A percentile compares a stretch with the other conserved stretches of the same genome.
phyloP scores from a whole-genome alignment of 768 basidiomycete genomes.

The Mycena leptocephala region DNA sequence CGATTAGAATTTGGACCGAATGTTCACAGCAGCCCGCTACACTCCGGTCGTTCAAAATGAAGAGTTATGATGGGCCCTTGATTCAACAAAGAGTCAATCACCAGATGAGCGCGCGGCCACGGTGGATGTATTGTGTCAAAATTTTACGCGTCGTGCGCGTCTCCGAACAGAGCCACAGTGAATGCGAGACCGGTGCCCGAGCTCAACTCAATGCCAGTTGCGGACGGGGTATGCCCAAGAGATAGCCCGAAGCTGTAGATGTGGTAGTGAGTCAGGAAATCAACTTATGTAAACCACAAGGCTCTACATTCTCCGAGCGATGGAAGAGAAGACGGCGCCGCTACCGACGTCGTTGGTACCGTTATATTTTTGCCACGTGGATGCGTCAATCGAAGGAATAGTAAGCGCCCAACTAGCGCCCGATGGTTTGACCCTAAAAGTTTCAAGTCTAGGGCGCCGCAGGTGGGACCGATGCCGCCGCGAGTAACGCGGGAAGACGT shows the following conservation, averaged over 20 bases:
- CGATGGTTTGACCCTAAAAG: neutral
- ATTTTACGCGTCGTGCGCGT: neutral
- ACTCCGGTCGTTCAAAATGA: neutral
- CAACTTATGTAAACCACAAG: neutral
- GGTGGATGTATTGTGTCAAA: no score
- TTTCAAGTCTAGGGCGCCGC: neutral
- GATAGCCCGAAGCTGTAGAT: constrained; percentile 1
- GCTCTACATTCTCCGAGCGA: constrained; percentile 15
- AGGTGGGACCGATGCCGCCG: neutral
- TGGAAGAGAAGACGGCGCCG: neutral
- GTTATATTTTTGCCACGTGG: neutral
- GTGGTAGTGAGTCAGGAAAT: constrained; percentile 1
- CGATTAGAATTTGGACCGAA: neutral
- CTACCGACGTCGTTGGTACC: neutral
- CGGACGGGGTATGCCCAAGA: neutral
- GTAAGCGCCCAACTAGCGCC: constrained; percentile 15
- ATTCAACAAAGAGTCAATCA: constrained; percentile 1
- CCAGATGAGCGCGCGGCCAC: neutral
- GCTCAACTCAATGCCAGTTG: neutral
- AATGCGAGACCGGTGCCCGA: neutral
- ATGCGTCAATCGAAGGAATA: neutral
- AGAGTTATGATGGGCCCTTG: constrained; percentile 2
- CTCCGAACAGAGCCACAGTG: neutral
- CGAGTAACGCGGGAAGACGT: neutral
- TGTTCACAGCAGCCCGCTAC: constrained; percentile 10